Conservation (phyloP, 768 basidiomycete species). For the Rhizopogon vesiculosus region DNA sequence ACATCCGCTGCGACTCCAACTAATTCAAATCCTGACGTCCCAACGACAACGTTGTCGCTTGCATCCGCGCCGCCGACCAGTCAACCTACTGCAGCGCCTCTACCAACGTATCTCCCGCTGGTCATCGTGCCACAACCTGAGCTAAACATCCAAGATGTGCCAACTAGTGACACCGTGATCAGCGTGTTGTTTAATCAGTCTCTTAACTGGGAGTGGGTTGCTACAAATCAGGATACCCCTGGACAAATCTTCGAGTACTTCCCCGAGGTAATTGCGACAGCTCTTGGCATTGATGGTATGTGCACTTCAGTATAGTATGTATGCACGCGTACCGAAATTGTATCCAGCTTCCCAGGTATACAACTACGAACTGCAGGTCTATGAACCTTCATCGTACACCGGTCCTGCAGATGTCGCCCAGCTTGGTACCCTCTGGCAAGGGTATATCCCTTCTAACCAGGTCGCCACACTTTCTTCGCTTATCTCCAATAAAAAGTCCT, state of each 20-base stretch:
- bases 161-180: constrained; percentile 43
- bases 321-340: constrained; percentile 29
- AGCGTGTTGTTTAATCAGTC: constrained; percentile 57
- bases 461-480: constrained; percentile 61
- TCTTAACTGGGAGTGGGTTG: constrained; percentile 71
- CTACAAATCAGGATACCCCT: constrained; percentile 46
- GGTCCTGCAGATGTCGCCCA: constrained; percentile 38
- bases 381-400: constrained; percentile 53
- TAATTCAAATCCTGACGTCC: constrained; percentile 35
- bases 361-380: constrained; percentile 64
- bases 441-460: constrained; percentile 52
- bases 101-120: constrained; percentile 59
- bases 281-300: constrained; percentile 42
- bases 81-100: constrained; percentile 24
- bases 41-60: constrained; percentile 24
- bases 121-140: constrained; percentile 46
- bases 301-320: constrained; percentile 3
- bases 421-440: constrained; percentile 69
- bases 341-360: constrained; percentile 29
- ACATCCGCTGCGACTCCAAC: constrained; percentile 19
- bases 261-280: constrained; percentile 44
- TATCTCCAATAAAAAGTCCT: constrained; percentile 56
- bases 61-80: constrained; percentile 16
- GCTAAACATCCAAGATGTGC: constrained; percentile 24
- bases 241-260: constrained; percentile 77